phyloP scores from a whole-genome alignment of 371 early-diverging fungal genomes.

The Mucor ambiguus region DNA sequence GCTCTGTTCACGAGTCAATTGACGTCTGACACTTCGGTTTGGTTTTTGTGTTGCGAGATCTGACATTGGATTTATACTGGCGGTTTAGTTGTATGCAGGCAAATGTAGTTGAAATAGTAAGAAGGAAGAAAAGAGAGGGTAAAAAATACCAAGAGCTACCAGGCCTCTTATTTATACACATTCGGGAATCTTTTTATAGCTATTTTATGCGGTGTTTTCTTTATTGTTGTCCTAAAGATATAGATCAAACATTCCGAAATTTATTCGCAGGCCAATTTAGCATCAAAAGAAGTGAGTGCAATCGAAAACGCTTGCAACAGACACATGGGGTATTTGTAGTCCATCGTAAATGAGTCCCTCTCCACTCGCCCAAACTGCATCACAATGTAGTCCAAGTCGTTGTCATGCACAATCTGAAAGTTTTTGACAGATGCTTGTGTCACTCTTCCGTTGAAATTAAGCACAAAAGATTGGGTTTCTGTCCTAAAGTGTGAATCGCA shows the following conservation, averaged over 20 bases:
- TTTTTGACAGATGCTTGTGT: conserved; percentile 96
- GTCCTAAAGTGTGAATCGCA: background rate
- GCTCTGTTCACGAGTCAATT: background rate
- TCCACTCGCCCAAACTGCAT: conserved; percentile 95
- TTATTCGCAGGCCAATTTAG: conserved; percentile 89
- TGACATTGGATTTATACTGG: background rate
- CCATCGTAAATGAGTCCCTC: conserved; percentile 87
- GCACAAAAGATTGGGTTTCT: conserved; percentile 93
- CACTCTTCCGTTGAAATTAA: conserved; percentile 96
- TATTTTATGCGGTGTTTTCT: conserved; percentile 1
- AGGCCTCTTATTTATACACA: background rate
- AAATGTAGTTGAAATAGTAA: background rate
- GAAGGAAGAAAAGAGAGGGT: background rate
- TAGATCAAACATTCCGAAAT: conserved; percentile 6
- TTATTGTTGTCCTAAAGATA: background rate
- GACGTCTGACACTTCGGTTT: conserved; percentile 7
- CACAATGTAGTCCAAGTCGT: conserved; percentile 92
- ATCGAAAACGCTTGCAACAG: conserved; percentile 94
- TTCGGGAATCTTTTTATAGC: conserved; percentile 3
- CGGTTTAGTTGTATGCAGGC: background rate
- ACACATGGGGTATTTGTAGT: conserved; percentile 94
- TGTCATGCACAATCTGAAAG: conserved; percentile 94
- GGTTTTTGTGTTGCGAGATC: background rate
- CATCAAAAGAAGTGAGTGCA: conserved; percentile 91
- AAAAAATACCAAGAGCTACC: background rate